phyloP scores from a whole-genome alignment of 768 basidiomycete genomes.

The Mycena galericulata region DNA sequence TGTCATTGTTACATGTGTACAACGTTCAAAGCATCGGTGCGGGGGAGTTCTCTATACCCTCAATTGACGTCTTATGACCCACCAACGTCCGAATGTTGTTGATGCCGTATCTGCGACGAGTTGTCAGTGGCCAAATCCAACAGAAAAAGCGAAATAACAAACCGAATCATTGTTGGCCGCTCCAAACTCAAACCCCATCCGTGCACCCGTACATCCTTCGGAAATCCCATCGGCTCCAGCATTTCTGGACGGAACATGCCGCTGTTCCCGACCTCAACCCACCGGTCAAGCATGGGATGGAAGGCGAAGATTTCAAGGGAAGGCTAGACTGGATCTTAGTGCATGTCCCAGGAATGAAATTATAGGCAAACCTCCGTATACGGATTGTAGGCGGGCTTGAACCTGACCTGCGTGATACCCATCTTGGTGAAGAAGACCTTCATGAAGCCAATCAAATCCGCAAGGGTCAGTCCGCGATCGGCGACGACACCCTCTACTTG shows the following conservation, averaged over 20 bases:
- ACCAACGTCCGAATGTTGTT: conserved; percentile 97
- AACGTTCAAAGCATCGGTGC: conserved; percentile 86
- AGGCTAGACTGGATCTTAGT: conserved; percentile 62
- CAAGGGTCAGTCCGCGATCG: conserved; percentile 90
- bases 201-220: conserved; percentile 94
- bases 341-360: not conserved
- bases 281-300: conserved; percentile 92
- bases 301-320: conserved; percentile 99
- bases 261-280: conserved; percentile 99
- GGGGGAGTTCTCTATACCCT: conserved; percentile 87
- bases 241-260: conserved; percentile 99
- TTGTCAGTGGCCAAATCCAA: conserved; percentile 9
- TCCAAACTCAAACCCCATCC: conserved; percentile 97
- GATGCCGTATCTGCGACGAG: conserved; percentile 85
- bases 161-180: conserved; percentile 99
- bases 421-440: conserved; percentile 98
- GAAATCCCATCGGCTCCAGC: conserved; percentile 99
- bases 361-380: conserved; percentile 83
- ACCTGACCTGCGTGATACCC: conserved; percentile 93
- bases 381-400: conserved; percentile 99
- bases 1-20: conserved; percentile 44
- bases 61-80: conserved; percentile 96
- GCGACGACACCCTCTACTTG: conserved; percentile 99
- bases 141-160: conserved; percentile 40
- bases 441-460: conserved; percentile 99